These are phyloP conservation scores for Trichoderma arundinaceum DNA, from an alignment of 2,329 filamentous ascomycete genomes.

Conservation along the genomic window DNA sequence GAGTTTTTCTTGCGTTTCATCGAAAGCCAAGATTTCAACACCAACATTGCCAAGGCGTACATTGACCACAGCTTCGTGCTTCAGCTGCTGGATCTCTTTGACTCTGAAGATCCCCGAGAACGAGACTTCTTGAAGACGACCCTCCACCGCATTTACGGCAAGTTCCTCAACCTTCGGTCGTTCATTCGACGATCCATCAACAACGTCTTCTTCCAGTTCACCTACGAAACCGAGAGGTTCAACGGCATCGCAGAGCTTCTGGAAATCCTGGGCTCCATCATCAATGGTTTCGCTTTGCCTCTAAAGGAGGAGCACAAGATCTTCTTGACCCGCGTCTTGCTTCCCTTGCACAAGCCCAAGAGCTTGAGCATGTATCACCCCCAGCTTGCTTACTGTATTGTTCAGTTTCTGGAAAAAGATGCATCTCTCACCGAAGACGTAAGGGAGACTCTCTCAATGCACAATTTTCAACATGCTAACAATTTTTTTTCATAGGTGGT, in stretches of 20 bases:
- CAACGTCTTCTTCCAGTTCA: conserved; percentile 99
- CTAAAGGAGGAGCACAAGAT: conserved; percentile 99
- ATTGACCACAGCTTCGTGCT: conserved; percentile 98
- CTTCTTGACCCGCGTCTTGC: conserved; percentile 89
- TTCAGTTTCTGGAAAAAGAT: conserved; percentile 98
- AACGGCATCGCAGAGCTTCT: conserved; percentile 97
- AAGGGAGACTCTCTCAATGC: conserved; percentile 41
- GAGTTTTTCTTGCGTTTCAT: conserved; percentile 99
- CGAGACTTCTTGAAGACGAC: conserved; percentile 98
- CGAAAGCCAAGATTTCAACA: conserved; percentile 99
- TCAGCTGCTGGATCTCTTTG: conserved; percentile 95
- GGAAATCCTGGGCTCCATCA: conserved; percentile 97
- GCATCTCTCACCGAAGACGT: conserved; percentile 96
- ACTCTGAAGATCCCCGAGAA: conserved; percentile 96
- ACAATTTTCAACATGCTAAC: neutral
- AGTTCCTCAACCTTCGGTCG: conserved; percentile 95
- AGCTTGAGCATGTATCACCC: conserved; percentile 99
- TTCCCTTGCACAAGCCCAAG: conserved; percentile 97
- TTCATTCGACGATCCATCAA: conserved; percentile 99
- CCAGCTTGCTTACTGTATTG: conserved; percentile 97
- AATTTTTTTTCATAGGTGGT: conserved; percentile 68
- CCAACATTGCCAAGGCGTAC: conserved; percentile 97
- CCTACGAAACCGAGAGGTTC: conserved; percentile 97
- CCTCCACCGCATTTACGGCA: conserved; percentile 96
- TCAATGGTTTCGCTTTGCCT: conserved; percentile 96